Evolutionary conservation across 202 grass and related monocot species (phyloP).

Genomic region (Schoenoplectus tabernaemontani): DNA sequence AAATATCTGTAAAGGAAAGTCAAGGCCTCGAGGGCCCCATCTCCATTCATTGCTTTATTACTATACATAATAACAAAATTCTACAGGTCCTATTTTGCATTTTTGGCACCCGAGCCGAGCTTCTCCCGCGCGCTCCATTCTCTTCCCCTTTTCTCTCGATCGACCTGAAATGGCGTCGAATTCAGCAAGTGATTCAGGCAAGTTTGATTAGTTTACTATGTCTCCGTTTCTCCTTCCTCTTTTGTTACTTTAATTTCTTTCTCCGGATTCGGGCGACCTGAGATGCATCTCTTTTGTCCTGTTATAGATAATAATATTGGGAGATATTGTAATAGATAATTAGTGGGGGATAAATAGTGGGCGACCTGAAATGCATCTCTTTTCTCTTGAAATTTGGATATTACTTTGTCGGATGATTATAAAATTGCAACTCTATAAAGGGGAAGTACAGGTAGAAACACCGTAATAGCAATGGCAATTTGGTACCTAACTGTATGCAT

Average conservation of each 20-base stretch:
- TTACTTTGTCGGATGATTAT: neutral
- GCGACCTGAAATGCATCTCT: neutral
- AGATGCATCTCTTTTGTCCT: neutral
- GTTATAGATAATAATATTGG: no score
- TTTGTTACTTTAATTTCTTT: no score
- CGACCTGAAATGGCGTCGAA: constrained; percentile 21
- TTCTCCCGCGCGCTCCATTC: neutral
- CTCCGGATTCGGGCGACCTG: neutral
- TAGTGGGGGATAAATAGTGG: no score
- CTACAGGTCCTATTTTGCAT: neutral
- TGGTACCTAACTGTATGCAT: neutral
- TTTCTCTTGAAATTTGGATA: neutral
- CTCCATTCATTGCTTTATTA: no score
- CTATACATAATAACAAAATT: no score
- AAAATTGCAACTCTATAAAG: neutral
- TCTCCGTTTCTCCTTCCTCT: no score
- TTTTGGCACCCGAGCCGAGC: neutral
- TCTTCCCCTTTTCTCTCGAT: neutral
- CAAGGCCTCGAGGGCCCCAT: no score
- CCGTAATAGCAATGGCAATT: neutral
- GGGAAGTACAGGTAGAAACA: neutral
- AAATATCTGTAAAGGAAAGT: no score
- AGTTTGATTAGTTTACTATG: no score
- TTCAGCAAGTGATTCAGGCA: no score
- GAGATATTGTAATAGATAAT: no score